Evolutionary conservation across 2,329 filamentous ascomycete species (phyloP), one percentile per base, ranked within the genome.

Genomic region (Fusarium mundagurra): DNA sequence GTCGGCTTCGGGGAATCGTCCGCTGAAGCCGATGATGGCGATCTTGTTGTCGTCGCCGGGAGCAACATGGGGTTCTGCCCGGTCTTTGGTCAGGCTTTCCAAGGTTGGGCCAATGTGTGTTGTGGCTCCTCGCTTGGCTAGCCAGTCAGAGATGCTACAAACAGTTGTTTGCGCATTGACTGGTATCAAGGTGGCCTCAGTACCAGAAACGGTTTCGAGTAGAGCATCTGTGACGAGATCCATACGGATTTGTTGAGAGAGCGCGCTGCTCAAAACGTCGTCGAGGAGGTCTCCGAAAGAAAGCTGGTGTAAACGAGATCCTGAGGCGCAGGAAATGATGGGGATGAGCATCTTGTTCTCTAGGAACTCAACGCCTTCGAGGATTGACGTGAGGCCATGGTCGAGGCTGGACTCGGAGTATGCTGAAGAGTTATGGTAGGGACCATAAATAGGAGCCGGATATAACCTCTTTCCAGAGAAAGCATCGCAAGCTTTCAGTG

Each of bases 11-110:
- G 86, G 85, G 29, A 87, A 83, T 0, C 86, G 80, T 36, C 86
- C 86, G 3, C 83, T 84, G 18, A 47, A 64, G 60, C 94, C 94
- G 39, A 97, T 92, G 71, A 97, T 95, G 65, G 94, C 94, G 71
- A 97, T 89, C 82, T 95, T 95, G 14, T 50, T 38, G 5, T 34
- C 20, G 2, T 60, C 57, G 6, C 43, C 43, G 5, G 31, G 18
- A 18, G 43, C 41, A 13, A 50, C 11, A 0, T 13, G 8, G 2
- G 41, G n/a, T 8, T 29, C 14, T 38, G 20, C 14, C 18, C 2
- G 43, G 1, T 24, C 33, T 29, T 60, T 60, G 33, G 0, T 0
- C 2, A 50, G 16, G 24, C 13, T n/a, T 16, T 48, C 57, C 8
- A 60, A 5, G 2, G 57, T 50, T n/a, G 24, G 16, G 0, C 33